Conservation (phyloP, 352 stramenopile genomes). For the Phytophthora cryptogea region DNA sequence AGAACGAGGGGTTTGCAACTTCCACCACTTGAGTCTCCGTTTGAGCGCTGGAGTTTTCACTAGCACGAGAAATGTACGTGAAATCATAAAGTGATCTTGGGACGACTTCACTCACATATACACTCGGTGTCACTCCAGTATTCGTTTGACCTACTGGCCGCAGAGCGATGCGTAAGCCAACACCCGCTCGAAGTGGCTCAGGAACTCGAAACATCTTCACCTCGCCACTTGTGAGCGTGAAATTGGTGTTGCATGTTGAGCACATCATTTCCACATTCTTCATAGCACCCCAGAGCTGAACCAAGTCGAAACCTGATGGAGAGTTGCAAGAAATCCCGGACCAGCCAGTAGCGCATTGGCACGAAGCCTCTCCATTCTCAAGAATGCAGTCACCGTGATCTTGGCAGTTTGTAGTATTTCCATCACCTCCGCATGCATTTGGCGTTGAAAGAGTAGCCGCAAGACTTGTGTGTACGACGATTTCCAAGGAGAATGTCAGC, state of each 20-base stretch:
- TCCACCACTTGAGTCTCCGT: slow-evolving; percentile 41
- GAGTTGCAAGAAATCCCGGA: slow-evolving; percentile 64
- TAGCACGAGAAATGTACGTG: slow-evolving; percentile 53
- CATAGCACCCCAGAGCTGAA: slow-evolving; percentile 62
- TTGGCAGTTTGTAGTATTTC: slow-evolving; percentile 46
- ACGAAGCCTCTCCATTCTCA: slow-evolving; percentile 31
- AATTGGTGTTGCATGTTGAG: slow-evolving; percentile 45
- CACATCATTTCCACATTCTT: slow-evolving; percentile 59
- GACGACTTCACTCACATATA: slow-evolving; percentile 76
- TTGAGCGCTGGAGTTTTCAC: slow-evolving; percentile 18
- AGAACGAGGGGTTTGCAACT: slow-evolving; percentile 54
- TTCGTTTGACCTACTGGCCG: slow-evolving; percentile 20
- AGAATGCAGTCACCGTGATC: slow-evolving; percentile 58
- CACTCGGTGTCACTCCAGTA: slow-evolving; percentile 36
- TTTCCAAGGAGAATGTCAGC: slow-evolving; percentile 51
- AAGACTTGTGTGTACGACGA: slow-evolving; percentile 39
- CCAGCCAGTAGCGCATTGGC: slow-evolving; percentile 67
- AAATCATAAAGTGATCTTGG: slow-evolving; percentile 82
- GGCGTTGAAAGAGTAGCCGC: not conserved
- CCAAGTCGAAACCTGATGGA: slow-evolving; percentile 55
- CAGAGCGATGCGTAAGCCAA: slow-evolving; percentile 42
- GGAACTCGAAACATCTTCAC: slow-evolving; percentile 71
- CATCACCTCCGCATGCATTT: slow-evolving; percentile 11
- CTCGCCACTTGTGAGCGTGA: slow-evolving; percentile 51
- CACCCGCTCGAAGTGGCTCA: slow-evolving; percentile 56